Base-by-base conservation (phyloP, 2,329 filamentous ascomycete species). In the Epichloe aotearoae region DNA sequence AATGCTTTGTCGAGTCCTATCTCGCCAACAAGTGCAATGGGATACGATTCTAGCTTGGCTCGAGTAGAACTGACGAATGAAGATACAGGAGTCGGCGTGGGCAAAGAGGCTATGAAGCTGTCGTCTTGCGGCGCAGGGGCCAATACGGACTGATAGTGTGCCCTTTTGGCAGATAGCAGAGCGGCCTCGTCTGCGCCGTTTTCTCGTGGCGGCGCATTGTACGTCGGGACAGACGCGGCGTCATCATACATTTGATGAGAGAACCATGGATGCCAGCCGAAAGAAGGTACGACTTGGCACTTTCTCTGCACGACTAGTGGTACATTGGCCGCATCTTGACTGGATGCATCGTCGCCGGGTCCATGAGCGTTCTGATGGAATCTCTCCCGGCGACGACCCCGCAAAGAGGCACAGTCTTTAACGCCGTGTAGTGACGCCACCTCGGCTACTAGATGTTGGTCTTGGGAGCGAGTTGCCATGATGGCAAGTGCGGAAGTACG, bases 261-360 rank as follows among this genome's bases (percentile, higher is more conserved):
- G 65, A 90, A 91, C 87, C 87, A 93, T 1, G 87, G 87, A 62
- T 93, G 87, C 85, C 86, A 90, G 19, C 87, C 87, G 66, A 90
- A 91, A n/a, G 82, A 80, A 0, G 87, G 84, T 3, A 91, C 59
- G 48, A 73, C 58, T 20, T 50, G 54, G 52, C 54, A 57, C 37
- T 49, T 41, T 15, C 46, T 42, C 20, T 46, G 46, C 46, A 50
- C 53, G 39, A 23, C 34, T 47, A 7, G 33, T 47, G 6, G 33
- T 20, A 5, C n/a, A 23, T 37, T 12, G 7, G 30, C 8, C 30
- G 17, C 33, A 23, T 47, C 33, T 38, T n/a, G 33, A 34, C 14
- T 30, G 41, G 41, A 23, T 15, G 41, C 41, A 8, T 44, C 20
- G 20, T 30, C 10, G 30, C 6, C 43, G 10, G 14, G 42, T 34